Conservation (phyloP, 805 yeast species). For the Spathaspora passalidarum region DNA sequence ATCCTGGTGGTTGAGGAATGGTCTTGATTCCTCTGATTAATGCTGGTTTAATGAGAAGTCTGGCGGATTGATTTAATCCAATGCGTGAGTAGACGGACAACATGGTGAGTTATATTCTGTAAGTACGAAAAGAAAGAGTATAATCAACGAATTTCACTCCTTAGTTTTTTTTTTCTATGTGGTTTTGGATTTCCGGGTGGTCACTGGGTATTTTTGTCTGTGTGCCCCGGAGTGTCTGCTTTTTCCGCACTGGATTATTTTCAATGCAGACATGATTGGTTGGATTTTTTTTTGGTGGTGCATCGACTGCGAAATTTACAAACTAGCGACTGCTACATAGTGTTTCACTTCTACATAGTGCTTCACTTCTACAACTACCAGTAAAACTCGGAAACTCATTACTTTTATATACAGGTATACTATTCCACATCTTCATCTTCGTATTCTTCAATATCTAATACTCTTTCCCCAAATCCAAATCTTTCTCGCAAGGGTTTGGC, state of each 20-base stretch:
- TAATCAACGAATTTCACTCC: background rate
- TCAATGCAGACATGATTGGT: slow-evolving; percentile 6
- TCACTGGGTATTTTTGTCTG: background rate
- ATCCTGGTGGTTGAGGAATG: slow-evolving; percentile 70
- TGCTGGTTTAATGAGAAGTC: slow-evolving; percentile 17
- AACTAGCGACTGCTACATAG: no score
- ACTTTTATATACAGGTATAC: slow-evolving; percentile 1
- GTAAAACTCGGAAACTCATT: no score
- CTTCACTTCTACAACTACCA: no score
- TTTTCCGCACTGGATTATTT: slow-evolving; percentile 4
- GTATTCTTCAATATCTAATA: slow-evolving; percentile 38
- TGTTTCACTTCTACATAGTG: no score
- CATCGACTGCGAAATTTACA: background rate
- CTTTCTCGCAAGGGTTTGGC: slow-evolving; percentile 39
- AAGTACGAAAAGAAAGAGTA: background rate
- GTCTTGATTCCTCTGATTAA: slow-evolving; percentile 40
- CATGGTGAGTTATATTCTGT: slow-evolving; percentile 11
- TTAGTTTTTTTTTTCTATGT: background rate
- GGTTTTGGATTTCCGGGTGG: background rate
- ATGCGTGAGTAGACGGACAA: slow-evolving; percentile 25
- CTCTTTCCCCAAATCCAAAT: slow-evolving; percentile 30
- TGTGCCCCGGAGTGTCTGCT: background rate
- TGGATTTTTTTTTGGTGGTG: background rate
- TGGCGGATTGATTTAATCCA: slow-evolving; percentile 19
- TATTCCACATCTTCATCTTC: slow-evolving; percentile 39